phyloP scores from a whole-genome alignment of 345 rosid genomes.

The Acer saccharum region DNA sequence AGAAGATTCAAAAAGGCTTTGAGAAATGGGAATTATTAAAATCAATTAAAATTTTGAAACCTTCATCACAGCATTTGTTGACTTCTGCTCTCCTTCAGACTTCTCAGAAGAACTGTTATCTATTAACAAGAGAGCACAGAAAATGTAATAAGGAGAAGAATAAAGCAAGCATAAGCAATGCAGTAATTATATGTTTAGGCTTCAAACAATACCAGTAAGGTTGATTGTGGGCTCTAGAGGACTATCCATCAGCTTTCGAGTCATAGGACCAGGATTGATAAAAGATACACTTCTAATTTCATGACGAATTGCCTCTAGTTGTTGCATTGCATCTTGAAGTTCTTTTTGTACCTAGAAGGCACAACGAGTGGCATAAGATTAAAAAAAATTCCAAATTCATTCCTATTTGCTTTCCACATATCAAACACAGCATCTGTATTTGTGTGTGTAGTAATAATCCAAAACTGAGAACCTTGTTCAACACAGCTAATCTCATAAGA shows the following conservation, averaged over 20 bases:
- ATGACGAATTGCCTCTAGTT: conserved; percentile 82
- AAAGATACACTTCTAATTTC: conserved; percentile 73
- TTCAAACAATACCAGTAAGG: conserved; percentile 37
- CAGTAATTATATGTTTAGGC: neutral
- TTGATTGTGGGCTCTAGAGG: conserved; percentile 34
- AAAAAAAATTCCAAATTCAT: no score
- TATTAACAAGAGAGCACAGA: conserved; percentile 17
- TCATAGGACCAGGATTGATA: conserved; percentile 70
- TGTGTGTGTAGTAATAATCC: no score
- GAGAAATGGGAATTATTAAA: neutral
- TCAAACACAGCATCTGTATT: no score
- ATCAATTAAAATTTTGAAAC: conserved; percentile 27
- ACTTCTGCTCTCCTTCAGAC: conserved; percentile 31
- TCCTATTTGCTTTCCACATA: no score
- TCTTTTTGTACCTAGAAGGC: conserved; percentile 76
- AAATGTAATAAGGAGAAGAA: conserved; percentile 8
- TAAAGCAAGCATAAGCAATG: conserved; percentile 5
- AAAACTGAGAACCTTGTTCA: no score
- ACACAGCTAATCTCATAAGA: no score
- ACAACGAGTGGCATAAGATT: neutral
- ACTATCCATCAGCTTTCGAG: conserved; percentile 60
- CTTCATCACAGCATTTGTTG: conserved; percentile 40
- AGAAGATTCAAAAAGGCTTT: neutral
- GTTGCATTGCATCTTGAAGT: conserved; percentile 82
- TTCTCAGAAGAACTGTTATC: conserved; percentile 27